Base-by-base conservation (phyloP, 2,329 filamentous ascomycete genomes). In the Hirsutella rhossiliensis region DNA sequence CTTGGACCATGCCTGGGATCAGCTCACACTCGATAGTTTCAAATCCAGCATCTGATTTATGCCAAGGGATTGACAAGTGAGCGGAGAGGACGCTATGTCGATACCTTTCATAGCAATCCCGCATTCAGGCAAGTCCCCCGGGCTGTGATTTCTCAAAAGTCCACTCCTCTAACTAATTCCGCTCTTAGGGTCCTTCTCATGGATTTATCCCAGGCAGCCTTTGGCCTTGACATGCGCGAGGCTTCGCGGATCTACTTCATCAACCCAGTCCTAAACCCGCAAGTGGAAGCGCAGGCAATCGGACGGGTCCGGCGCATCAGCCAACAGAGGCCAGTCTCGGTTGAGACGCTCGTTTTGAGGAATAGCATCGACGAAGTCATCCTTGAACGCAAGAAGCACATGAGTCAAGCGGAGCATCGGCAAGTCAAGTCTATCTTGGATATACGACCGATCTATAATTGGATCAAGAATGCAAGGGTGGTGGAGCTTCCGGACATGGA, bases 191-290 rank as follows among this genome's bases (percentile, higher is more conserved):
- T 96, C 0, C 67, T 96, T 2, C 71, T 96, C 1, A 95, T 96
- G 83, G 88, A 95, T 56, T 76, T 96, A n/a, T 78, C 78, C 2
- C 87, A 92, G 57, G 89, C 89, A 28, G 87, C 89, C 0, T 87
- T 89, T 48, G 90, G 90, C 0, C 71, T 97, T 0, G 89, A 96
- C 57, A 80, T 96, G 60, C 81, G 80, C 42, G 80, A 78, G 11
- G 89, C 89, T 1, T 92, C 84, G 5, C 72, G 90, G 2, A 82
- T 97, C 11, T 94, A 88, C 62, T 96, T 97, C 49, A 75, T 94
- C 44, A 90, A 84, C 50, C 89, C 90, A 0, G 86, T 94, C 12
- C 82, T 92, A 58, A 84, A 89, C 43, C 87, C 87, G 0, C 78
- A 85, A 50, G 75, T 94, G 1, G 86, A 94, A 59, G 87, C 85